Percentiles rank a stretch among this genome's conserved stretches.
Evolutionary conservation across 225 moss, liverwort and hornwort species (phyloP).

Genomic region (Anthoceros angustus): DNA sequence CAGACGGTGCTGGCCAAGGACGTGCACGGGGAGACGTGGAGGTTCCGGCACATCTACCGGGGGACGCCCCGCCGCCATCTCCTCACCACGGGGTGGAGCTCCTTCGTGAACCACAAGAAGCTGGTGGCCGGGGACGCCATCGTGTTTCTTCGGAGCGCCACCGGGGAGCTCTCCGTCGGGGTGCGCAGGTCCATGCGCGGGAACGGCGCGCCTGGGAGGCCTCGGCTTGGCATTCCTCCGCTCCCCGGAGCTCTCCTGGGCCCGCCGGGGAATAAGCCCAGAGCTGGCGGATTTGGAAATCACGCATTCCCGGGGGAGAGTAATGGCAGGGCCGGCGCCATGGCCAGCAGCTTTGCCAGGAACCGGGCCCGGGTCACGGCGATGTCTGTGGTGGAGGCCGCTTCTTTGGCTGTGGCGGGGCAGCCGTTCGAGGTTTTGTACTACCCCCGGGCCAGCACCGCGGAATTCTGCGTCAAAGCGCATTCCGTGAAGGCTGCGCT

Average conservation of each 20-base stretch:
- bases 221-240: constrained; percentile 7
- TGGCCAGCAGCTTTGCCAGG: neutral
- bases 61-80: constrained; percentile 61
- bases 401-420: neutral
- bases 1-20: neutral
- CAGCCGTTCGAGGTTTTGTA: constrained; percentile 18
- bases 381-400: neutral
- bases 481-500: constrained; percentile 29
- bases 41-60: neutral
- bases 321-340: neutral
- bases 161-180: constrained; percentile 7
- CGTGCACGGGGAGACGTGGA: neutral
- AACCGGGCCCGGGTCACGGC: neutral
- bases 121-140: constrained; percentile 84
- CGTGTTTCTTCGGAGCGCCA: constrained; percentile 52
- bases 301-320: neutral
- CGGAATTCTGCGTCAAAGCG: constrained; percentile 30
- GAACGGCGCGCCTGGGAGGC: neutral
- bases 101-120: constrained; percentile 69
- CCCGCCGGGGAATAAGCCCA: neutral
- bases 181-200: neutral
- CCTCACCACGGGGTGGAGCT: constrained; percentile 95
- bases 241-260: neutral
- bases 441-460: constrained; percentile 50
- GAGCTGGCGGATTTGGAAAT: neutral